phyloP scores from a whole-genome alignment of 768 basidiomycete genomes.

The Leccinum disarticulatum region DNA sequence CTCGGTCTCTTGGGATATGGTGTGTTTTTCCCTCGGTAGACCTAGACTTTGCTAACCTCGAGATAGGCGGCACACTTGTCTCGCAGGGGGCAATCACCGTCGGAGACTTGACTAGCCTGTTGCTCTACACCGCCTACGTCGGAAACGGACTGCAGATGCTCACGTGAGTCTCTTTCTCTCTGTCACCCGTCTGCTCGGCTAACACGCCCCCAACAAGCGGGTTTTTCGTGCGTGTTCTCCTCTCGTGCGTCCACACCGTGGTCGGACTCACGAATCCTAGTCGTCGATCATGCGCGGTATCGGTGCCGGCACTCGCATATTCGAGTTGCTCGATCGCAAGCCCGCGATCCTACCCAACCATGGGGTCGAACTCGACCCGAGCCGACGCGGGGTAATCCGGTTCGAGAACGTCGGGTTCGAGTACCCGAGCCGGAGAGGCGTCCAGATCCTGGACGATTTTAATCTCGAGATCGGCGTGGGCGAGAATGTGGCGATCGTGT shows the following conservation, averaged over 20 bases:
- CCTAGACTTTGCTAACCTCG: not conserved
- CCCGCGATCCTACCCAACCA: conserved; percentile 68
- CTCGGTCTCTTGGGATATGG: conserved; percentile 91
- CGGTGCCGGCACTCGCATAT: conserved; percentile 91
- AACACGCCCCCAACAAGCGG: conserved; percentile 25
- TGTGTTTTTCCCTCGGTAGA: conserved; percentile 31
- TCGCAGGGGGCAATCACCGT: conserved; percentile 86
- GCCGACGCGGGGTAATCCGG: conserved; percentile 65
- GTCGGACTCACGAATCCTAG: conserved; percentile 35
- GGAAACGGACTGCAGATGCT: conserved; percentile 78
- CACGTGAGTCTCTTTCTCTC: conserved; percentile 48
- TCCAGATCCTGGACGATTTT: conserved; percentile 80
- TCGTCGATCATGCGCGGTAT: conserved; percentile 96
- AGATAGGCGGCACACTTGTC: conserved; percentile 84
- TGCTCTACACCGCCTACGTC: conserved; percentile 91
- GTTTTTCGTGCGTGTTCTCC: conserved; percentile 37
- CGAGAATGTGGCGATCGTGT: conserved; percentile 91
- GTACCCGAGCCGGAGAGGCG: conserved; percentile 84
- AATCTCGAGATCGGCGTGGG: conserved; percentile 79
- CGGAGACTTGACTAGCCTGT: conserved; percentile 84
- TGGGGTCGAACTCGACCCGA: conserved; percentile 56
- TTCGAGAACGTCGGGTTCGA: conserved; percentile 87
- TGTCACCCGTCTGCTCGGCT: not conserved
- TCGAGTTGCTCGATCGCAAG: conserved; percentile 82
- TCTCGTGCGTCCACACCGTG: too few relatives aligned